Evolutionary conservation across 2,329 filamentous ascomycete species (phyloP).

Genomic region (Trichoderma hamatum): DNA sequence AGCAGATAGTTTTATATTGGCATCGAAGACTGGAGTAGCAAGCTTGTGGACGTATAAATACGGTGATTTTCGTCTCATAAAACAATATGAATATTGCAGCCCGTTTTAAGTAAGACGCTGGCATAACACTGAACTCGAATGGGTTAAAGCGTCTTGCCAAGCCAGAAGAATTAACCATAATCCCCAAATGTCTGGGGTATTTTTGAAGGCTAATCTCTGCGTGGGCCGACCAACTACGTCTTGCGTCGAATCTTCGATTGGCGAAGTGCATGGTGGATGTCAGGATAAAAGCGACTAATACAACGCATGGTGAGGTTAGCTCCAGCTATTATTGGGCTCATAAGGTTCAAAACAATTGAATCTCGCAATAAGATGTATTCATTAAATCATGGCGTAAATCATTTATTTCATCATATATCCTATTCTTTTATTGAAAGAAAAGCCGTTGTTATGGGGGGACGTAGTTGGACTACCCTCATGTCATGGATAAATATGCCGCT

Average conservation of each 20-base stretch:
- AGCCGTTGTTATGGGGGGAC: background rate
- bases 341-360: too few species aligned
- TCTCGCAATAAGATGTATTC: background rate
- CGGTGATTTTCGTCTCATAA: background rate
- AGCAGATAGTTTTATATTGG: too few species aligned
- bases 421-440: background rate
- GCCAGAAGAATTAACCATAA: background rate
- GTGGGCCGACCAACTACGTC: background rate
- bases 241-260: background rate
- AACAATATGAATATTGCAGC: background rate
- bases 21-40: background rate
- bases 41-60: too few species aligned
- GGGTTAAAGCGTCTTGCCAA: background rate
- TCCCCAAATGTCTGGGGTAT: background rate
- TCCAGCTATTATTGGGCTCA: too few species aligned
- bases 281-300: background rate
- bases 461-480: background rate
- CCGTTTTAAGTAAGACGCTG: background rate
- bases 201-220: background rate
- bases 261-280: background rate
- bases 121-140: background rate
- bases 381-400: background rate
- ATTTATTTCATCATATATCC: background rate
- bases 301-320: background rate
- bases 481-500: background rate